Conservation (phyloP, 2,329 filamentous ascomycete genomes). For the Penicillium sp. region DNA sequence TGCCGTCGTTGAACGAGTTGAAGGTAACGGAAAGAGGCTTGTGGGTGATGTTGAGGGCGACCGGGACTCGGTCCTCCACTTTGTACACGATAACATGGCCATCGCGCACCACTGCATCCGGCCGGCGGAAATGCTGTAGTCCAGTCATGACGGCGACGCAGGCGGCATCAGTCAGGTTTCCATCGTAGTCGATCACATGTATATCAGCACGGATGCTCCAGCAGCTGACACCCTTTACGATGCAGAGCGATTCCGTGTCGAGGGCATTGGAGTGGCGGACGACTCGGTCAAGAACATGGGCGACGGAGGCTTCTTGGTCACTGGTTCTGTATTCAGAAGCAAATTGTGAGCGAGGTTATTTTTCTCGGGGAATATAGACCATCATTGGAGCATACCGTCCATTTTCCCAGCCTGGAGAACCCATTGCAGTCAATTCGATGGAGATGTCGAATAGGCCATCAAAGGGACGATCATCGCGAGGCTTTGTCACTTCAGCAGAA, state of each 20-base stretch:
- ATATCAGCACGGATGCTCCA: conserved; percentile 90
- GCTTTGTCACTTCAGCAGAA: conserved; percentile 83
- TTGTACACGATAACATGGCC: conserved; percentile 83
- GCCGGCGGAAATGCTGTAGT: conserved; percentile 85
- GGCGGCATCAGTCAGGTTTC: conserved; percentile 80
- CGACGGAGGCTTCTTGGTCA: conserved; percentile 81
- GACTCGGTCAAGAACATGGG: conserved; percentile 88
- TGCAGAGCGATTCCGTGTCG: conserved; percentile 93
- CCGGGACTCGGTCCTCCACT: conserved; percentile 80
- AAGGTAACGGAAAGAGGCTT: conserved; percentile 90
- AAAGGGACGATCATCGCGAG: conserved; percentile 84
- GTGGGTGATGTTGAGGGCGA: conserved; percentile 87
- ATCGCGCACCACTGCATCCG: conserved; percentile 83
- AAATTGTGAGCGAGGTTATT: not conserved
- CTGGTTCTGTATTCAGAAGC: conserved; percentile 58
- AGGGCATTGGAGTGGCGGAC: conserved; percentile 88
- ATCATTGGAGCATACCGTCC: conserved; percentile 57
- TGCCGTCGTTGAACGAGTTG: conserved; percentile 66
- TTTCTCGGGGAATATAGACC: not conserved
- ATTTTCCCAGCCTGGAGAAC: conserved; percentile 84
- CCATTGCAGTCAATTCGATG: conserved; percentile 89
- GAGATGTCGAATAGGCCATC: conserved; percentile 93
- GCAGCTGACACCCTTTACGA: conserved; percentile 85
- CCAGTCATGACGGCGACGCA: conserved; percentile 87
- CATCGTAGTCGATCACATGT: conserved; percentile 88